Base-by-base conservation (phyloP, 805 yeast species). In the Kodamaea laetipori region DNA sequence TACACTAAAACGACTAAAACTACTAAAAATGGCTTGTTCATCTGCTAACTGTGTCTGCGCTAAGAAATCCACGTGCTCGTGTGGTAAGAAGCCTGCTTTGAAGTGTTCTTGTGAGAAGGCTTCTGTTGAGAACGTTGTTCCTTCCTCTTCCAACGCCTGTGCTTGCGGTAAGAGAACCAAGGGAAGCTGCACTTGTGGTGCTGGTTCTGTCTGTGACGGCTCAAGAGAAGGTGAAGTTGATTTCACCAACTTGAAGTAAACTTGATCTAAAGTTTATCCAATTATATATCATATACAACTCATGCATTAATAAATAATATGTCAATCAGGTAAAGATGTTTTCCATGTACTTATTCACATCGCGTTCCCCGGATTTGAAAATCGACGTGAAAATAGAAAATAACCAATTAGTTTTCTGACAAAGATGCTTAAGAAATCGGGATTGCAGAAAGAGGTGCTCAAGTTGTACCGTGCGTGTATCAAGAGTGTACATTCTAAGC, bases 51-150 rank as follows among this genome's bases (percentile, higher is more conserved):
- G 84, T 61, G 73, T 76, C 55, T 80, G 84, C 57, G 83, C 85
- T 52, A 60, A 74, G 48, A 77, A 76, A 51, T 82, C 84, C 51
- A 77, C 78, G 51, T 80, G 85, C 66, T 79, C 85, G 17, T 80
- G 85, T 62, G 82, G 82, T 13, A 70, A 75, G 44, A 72, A 72
- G 50, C 80, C 84, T 27, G 85, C 84, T 44, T 71, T 75, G 55
- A 63, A 76, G 48, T 80, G 85, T 60, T 69, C 62, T 63, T 80
- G 85, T 66, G 64, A 67, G 43, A 72, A 70, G 57, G 76, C 84
- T 36, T 52, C 72, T 17, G 60, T 54, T 37, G 85, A 80, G 64
- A 80, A 80, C 57, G 73, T 65, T 41, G 58, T 57, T 32, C 77
- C 78, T 27, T 48, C 72, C 21, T 58, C 61, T n/a, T 59, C 63